phyloP scores from a whole-genome alignment of 2,329 filamentous ascomycete genomes.

The Cyclaneusma minus region DNA sequence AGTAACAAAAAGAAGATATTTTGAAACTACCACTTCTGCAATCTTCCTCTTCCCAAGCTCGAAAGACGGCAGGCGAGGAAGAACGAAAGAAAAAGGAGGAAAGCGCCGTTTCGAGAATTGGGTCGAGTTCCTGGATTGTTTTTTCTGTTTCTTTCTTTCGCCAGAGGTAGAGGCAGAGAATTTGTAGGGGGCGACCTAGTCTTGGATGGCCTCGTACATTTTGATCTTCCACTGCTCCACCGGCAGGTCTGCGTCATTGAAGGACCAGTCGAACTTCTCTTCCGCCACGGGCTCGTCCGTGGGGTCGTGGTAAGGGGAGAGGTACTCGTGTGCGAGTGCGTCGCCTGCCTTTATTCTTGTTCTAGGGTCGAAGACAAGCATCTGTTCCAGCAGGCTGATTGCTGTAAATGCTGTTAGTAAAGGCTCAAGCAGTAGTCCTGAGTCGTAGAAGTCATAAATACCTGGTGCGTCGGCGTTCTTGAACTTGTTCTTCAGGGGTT shows the following conservation, averaged over 20 bases:
- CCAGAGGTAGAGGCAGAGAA: background rate
- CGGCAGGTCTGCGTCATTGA: conserved; percentile 93
- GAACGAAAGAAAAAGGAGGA: conserved; percentile 14
- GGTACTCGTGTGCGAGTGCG: conserved; percentile 81
- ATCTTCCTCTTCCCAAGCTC: conserved; percentile 8
- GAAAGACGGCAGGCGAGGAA: too few species aligned
- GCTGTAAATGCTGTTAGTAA: conserved; percentile 34
- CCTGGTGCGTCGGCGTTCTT: conserved; percentile 81
- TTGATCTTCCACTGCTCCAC: conserved; percentile 99
- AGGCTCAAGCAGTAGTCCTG: conserved; percentile 3
- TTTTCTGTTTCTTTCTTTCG: background rate
- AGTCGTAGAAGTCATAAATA: conserved; percentile 24
- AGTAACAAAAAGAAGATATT: conserved; percentile 13
- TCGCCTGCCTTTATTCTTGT: conserved; percentile 80
- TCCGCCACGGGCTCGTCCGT: conserved; percentile 90
- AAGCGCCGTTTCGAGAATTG: background rate
- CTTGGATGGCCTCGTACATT: conserved; percentile 52
- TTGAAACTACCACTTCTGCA: conserved; percentile 9
- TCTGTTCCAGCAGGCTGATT: conserved; percentile 83
- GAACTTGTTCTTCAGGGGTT: conserved; percentile 78
- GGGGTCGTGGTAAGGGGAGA: conserved; percentile 92
- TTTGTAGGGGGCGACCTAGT: background rate
- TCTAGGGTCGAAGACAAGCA: conserved; percentile 98
- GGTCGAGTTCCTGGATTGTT: conserved; percentile 1
- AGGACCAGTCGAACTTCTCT: conserved; percentile 99